Conservation (phyloP, 2,329 filamentous ascomycete genomes). For the Stemphylium vesicarium region DNA sequence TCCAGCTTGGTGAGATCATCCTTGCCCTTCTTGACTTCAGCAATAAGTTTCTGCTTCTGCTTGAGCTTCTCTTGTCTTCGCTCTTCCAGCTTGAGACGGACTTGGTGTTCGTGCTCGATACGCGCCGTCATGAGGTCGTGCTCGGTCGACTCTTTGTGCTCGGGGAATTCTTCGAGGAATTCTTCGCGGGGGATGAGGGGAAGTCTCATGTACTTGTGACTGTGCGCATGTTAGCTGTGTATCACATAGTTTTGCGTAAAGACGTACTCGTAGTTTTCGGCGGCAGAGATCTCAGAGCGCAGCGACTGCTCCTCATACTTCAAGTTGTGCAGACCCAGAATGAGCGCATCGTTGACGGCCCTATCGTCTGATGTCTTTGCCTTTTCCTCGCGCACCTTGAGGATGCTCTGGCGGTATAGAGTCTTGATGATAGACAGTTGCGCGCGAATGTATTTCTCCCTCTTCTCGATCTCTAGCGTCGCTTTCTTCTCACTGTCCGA, state of each 20-base stretch:
- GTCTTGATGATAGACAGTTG: conserved; percentile 67
- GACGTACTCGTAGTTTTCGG: conserved; percentile 87
- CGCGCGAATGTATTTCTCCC: conserved; percentile 78
- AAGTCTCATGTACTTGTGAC: conserved; percentile 85
- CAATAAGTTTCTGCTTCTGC: conserved; percentile 71
- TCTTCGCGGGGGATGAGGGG: conserved; percentile 84
- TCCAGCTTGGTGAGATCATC: conserved; percentile 92
- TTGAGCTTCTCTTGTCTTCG: conserved; percentile 69
- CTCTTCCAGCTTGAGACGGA: conserved; percentile 84
- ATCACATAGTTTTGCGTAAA: background rate
- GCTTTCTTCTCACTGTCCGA: conserved; percentile 34
- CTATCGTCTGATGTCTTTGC: conserved; percentile 82
- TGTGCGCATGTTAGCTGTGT: conserved; percentile 46
- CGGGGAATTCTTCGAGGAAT: conserved; percentile 77
- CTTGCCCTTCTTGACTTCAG: conserved; percentile 88
- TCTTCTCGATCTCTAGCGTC: conserved; percentile 33
- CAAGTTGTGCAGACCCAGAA: conserved; percentile 91
- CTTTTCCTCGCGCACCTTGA: conserved; percentile 85
- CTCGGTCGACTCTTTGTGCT: conserved; percentile 74
- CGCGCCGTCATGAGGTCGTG: conserved; percentile 86
- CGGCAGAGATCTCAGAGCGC: conserved; percentile 86
- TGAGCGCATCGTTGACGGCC: conserved; percentile 88
- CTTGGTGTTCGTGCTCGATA: conserved; percentile 87
- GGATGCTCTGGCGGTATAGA: conserved; percentile 80
- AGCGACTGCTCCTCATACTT: conserved; percentile 96